phyloP scores from a whole-genome alignment of 2,329 filamentous ascomycete species.

The Cryphonectria japonica region DNA sequence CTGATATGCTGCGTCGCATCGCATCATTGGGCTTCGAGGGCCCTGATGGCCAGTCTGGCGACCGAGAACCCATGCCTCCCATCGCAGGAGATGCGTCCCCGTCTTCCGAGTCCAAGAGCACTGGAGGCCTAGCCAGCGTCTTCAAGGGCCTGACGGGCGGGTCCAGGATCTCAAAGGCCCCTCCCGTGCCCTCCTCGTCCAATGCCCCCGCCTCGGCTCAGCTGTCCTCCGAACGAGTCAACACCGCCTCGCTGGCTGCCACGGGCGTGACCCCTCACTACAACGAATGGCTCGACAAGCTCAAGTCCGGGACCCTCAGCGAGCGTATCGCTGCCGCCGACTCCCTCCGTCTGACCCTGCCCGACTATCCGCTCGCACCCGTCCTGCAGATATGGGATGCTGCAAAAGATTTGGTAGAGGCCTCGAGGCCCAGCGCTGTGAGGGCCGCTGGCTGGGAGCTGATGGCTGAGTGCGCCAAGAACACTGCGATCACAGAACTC shows the following conservation, averaged over 20 bases:
- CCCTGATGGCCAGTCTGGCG: slow-evolving; percentile 41
- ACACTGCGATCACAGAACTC: slow-evolving; percentile 65
- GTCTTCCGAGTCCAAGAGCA: slow-evolving; percentile 58
- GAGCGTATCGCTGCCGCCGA: slow-evolving; percentile 63
- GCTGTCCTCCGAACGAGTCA: slow-evolving; percentile 50
- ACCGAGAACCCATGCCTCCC: slow-evolving; percentile 61
- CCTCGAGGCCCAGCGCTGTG: slow-evolving; percentile 55
- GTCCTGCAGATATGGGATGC: slow-evolving; percentile 68
- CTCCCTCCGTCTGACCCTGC: slow-evolving; percentile 58
- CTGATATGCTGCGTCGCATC: slow-evolving; percentile 50
- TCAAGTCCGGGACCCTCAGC: slow-evolving; percentile 55
- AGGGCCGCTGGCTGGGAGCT: slow-evolving; percentile 68
- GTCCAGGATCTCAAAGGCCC: slow-evolving; percentile 57
- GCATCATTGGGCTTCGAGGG: slow-evolving; percentile 48
- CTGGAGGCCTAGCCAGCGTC: slow-evolving; percentile 63
- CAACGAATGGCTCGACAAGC: slow-evolving; percentile 56
- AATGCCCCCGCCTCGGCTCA: slow-evolving; percentile 38
- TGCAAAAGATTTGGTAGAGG: slow-evolving; percentile 66
- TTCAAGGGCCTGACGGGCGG: slow-evolving; percentile 63
- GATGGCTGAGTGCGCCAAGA: slow-evolving; percentile 66
- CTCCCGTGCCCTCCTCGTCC: slow-evolving; percentile 47
- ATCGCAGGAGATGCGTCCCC: slow-evolving; percentile 57
- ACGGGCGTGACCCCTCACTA: slow-evolving; percentile 55
- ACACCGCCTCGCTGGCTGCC: slow-evolving; percentile 42
- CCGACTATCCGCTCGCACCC: slow-evolving; percentile 62